Evolutionary conservation across 495 filamentous ascomycete species (phyloP), one percentile per base, ranked within the genome.

Genomic region (Annulohypoxylon stygium): DNA sequence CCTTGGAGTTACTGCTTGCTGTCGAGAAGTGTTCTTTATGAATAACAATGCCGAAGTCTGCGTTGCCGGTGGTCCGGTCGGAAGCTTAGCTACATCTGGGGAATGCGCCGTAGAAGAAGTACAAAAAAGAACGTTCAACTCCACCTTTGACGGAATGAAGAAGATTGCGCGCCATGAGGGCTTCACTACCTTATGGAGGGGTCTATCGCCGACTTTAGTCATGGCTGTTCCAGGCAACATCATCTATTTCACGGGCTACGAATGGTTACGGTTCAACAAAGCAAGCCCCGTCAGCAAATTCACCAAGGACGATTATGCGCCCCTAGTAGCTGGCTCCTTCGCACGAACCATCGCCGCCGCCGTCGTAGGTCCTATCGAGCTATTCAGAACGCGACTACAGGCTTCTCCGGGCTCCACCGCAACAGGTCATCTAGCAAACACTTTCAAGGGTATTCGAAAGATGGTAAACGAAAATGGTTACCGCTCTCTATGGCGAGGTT

Each of bases 181-280:
- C 0, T 71, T 92, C 12, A 87, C 86, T 18, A 93, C 97, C 7
- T 86, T 99, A 57, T 99, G 96, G 96, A 90, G 96, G 39, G 96
- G 96, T 4, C 86, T 99, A 2, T 94, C 92, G 18, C 94, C 97
- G 9, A 99, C 97, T 1, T 81, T 99, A 47, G 87, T 93, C 74
- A 99, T 99, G 96, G 90, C 95, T 2, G 88, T 99, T 34, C 96
- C 96, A 0, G 93, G 89, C 39, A 99, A 99, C 80, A 95, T 99
- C 69, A 98, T 99, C 67, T 99, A 99, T 81, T 97, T 98, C 75
- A 95, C 96, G 36, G 96, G 95, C n/a, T 99, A 99, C 79, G 96
- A 99, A 76, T 96, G 93, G 90, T 81, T 99, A 67, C 91, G 96
- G 12, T 90, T 83, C 23, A 92, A 91, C 76, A 82, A 85, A 1